phyloP scores from a whole-genome alignment of 139 green algal genomes.

The Parachlorella kessleri region DNA sequence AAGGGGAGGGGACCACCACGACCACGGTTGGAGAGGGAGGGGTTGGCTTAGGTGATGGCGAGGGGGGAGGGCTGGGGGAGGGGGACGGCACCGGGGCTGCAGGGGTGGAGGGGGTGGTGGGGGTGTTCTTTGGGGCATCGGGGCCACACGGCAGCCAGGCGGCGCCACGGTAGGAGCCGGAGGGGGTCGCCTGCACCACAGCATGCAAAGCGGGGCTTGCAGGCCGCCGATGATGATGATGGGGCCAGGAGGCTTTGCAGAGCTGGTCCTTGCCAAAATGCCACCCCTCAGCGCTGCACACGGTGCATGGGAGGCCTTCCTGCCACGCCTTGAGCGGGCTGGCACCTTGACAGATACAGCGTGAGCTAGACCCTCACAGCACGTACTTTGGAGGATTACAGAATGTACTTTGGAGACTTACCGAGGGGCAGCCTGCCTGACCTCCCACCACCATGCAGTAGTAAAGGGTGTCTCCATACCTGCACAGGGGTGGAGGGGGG shows the following conservation, averaged over 20 bases:
- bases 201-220: no score
- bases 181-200: background rate
- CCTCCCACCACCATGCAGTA: background rate
- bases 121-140: background rate
- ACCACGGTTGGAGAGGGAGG: background rate
- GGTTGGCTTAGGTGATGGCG: background rate
- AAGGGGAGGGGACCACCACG: no score
- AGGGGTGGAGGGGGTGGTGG: background rate
- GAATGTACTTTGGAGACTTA: no score
- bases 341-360: no score
- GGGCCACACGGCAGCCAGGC: slow-evolving; percentile 2
- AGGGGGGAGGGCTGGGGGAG: background rate
- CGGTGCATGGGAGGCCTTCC: no score
- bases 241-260: background rate
- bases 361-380: no score
- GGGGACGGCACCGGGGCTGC: background rate
- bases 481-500: no score
- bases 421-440: no score
- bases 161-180: background rate
- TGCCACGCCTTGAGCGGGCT: no score
- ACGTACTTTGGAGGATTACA: no score
- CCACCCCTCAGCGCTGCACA: no score
- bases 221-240: background rate
- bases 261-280: no score
- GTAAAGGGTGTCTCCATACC: background rate